phyloP scores from a whole-genome alignment of 208 protist genomes.

The Trichomonas gallinae region DNA sequence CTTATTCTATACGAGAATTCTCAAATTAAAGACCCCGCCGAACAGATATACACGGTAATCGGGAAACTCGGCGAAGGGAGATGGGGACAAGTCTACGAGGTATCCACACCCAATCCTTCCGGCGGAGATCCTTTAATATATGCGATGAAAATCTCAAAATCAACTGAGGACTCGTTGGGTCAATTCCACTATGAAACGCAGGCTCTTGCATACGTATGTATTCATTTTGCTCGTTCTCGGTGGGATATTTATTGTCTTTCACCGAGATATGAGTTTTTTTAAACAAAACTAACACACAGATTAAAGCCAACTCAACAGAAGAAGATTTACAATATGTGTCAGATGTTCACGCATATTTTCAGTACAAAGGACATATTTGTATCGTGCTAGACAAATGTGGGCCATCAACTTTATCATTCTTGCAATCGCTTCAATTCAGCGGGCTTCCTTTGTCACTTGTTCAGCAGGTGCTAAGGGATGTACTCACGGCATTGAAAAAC shows the following conservation, averaged over 20 bases:
- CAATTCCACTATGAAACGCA: neutral
- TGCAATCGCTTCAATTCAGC: neutral
- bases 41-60: neutral
- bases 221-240: neutral
- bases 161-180: neutral
- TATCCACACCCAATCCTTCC: neutral
- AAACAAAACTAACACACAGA: neutral
- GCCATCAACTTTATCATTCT: neutral
- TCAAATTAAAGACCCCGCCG: neutral
- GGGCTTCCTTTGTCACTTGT: neutral
- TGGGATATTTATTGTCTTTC: no score
- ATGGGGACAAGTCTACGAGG: neutral
- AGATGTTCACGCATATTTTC: neutral
- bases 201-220: neutral
- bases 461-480: neutral
- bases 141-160: constrained; percentile 9
- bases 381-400: neutral
- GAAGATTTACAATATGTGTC: neutral
- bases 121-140: neutral
- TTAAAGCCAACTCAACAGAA: neutral
- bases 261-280: neutral
- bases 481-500: neutral
- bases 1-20: neutral
- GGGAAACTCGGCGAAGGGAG: neutral
- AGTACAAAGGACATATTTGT: neutral